phyloP scores from a whole-genome alignment of 768 basidiomycete genomes.

The Hypholoma sublateritium region DNA sequence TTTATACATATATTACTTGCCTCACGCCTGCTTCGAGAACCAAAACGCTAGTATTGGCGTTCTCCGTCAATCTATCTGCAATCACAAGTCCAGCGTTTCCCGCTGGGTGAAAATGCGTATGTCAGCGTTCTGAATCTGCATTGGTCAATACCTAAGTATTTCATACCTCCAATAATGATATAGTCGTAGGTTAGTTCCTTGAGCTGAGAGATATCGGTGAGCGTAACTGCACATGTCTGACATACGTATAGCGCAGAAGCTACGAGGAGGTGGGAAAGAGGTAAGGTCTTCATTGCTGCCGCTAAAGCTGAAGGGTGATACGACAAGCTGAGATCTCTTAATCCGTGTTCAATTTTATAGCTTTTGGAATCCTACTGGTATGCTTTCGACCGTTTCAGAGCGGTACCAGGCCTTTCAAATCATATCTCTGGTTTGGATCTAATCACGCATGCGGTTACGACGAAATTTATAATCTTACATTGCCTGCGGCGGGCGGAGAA shows the following conservation, averaged over 20 bases:
- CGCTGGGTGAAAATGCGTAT: not conserved
- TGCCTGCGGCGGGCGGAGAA: too few relatives aligned
- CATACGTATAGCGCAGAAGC: not conserved
- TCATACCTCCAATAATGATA: slow-evolving; percentile 9
- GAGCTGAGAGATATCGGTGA: slow-evolving; percentile 1
- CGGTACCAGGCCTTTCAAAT: too few relatives aligned
- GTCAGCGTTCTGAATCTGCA: not conserved
- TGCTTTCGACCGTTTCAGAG: too few relatives aligned
- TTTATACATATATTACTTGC: not conserved
- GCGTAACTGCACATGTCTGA: not conserved
- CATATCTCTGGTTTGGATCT: too few relatives aligned
- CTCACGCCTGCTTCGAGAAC: slow-evolving; percentile 15
- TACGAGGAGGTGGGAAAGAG: not conserved
- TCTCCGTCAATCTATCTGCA: slow-evolving; percentile 12
- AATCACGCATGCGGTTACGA: too few relatives aligned
- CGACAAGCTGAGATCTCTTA: too few relatives aligned
- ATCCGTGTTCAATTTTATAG: too few relatives aligned
- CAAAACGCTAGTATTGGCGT: slow-evolving; percentile 8
- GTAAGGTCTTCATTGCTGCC: not conserved
- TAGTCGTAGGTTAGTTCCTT: slow-evolving; percentile 7
- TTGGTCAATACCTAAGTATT: not conserved
- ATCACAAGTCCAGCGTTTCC: slow-evolving; percentile 13
- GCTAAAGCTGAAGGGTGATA: not conserved
- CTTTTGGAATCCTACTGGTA: too few relatives aligned
- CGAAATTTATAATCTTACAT: too few relatives aligned